Base-by-base conservation (phyloP, 495 filamentous ascomycete genomes). In the Umbilicaria muhlenbergii region DNA sequence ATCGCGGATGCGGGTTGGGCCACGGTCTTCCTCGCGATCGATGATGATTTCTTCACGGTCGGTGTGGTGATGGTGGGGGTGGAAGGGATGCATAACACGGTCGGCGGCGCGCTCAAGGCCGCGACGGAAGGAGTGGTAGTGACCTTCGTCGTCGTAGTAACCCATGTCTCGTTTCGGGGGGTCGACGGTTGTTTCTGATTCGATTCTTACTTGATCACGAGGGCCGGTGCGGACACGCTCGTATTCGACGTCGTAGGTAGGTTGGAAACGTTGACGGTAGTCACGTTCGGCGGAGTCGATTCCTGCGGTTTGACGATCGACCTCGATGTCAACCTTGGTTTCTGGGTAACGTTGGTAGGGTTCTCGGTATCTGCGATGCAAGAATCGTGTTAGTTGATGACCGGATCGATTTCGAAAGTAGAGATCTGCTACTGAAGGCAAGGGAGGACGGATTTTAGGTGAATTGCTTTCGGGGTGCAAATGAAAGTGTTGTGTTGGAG, bases 91-190 rank as follows among this genome's bases (percentile, higher is more conserved):
- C 51, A 78, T 63, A 56, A 91, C 69, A 48, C 77, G 75, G 68
- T 93, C 83, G 57, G 83, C 84, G 62, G 80, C 79, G 58, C 80
- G 78, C 71, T 86, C 78, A 43, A 94, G 59, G 57, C 84, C 81
- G 62, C 83, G 80, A 62, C 87, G 84, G 80, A 94, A 80, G 46
- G 83, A 89, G 72, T 94, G 87, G 69, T 94, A 86, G 56, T 86
- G 79, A 66, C 87, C 87, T 75, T 89, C 81, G 69, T 92, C 84
- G 83, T 94, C 87, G 86, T 92, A 94, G 77, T 94, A 95, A 73
- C 86, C 88, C 88, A 95, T 95, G 63, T 84, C 83, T 67, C 68
- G 66, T 68, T 72, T 69, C 49, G 63, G 50, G 53, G 60, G 52
- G 53, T 75, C 68, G 50, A 71, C 66, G 45, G 67, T 74, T 37